These are phyloP conservation scores for Nitzschia inconspicua DNA, from an alignment of 108 stramenopile species.

Conservation along the genomic window DNA sequence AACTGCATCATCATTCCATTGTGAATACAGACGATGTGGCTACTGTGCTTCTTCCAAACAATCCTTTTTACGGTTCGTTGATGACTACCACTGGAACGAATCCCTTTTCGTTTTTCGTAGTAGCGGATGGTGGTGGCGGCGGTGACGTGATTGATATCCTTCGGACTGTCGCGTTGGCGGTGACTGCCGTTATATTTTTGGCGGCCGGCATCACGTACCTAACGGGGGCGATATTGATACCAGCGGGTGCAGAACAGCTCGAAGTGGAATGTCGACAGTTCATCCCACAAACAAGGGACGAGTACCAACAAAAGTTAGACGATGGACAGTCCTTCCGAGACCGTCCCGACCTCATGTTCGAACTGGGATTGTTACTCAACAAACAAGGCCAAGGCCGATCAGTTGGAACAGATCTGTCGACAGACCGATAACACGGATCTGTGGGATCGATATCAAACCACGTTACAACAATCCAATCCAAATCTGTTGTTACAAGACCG, in stretches of 20 bases:
- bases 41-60: too few species aligned
- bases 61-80: too few species aligned
- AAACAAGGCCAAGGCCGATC: slow-evolving; percentile 10
- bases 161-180: not conserved
- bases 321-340: slow-evolving; percentile 34
- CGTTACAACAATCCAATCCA: slow-evolving; percentile 14
- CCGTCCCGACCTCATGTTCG: slow-evolving; percentile 49
- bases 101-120: too few species aligned
- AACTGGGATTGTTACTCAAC: slow-evolving; percentile 24
- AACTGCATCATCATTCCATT: too few species aligned
- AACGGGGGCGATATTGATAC: not conserved
- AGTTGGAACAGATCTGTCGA: slow-evolving; percentile 2
- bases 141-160: too few species aligned
- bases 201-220: not conserved
- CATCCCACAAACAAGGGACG: slow-evolving; percentile 31
- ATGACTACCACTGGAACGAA: too few species aligned
- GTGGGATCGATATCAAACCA: slow-evolving; percentile 35
- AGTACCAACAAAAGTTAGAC: slow-evolving; percentile 33
- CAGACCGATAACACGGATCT: slow-evolving; percentile 27
- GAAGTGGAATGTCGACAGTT: slow-evolving; percentile 37
- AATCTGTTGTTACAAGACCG: slow-evolving; percentile 22
- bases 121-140: too few species aligned
- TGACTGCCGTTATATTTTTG: not conserved
- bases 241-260: slow-evolving; percentile 34
- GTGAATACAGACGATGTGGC: too few species aligned